Evolutionary conservation across 2,329 filamentous ascomycete species (phyloP), one percentile per base, ranked within the genome.

Genomic region (Trichoderma koningiopsis): DNA sequence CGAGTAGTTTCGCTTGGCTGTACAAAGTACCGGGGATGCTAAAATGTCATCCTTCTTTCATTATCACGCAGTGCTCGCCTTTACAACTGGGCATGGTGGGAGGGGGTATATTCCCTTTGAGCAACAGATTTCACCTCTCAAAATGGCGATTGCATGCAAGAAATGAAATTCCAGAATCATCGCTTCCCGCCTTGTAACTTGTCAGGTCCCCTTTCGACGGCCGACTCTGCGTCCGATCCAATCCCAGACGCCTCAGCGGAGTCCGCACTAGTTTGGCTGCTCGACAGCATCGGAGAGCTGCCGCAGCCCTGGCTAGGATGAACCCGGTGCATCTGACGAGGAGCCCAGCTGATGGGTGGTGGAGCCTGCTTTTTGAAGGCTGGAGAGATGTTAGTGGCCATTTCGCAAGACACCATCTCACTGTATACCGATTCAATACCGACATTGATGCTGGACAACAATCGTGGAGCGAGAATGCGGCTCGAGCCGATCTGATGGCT

Each of bases 311-410:
- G 63, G 53, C 63, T 66, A 66, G 40, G 35, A 64, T 65, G 35
- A 66, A 57, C 53, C 62, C 58, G 37, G 63, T 49, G 63, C 63
- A 58, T 66, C 63, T 66, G 63, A 58, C 63, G 37, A 22, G 53
- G 19, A 24, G 37, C 63, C 37, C 13, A n/a, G 19, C 29, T n/a
- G 53, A 35, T 27, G 37, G 53, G 35, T 27, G 63, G 53, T 58
- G 53, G 63, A 16, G 43, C 49, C 29, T 10, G 31, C 22, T 37
- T 43, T 57, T 66, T 14, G 19, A 22, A 24, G 53, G 40, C 47
- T 33, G 52, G 37, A 19, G 13, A 43, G 40, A 43, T 43, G 6
- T 43, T 37, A 66, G 37, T 49, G 31, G 61, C 47, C 8, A 19
- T 37, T 13, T 19, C 35, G 52, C 52, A 53, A 27, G 35, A 52